These are phyloP conservation scores for Aspergillus sp. DNA, from an alignment of 2,329 filamentous ascomycete species.

Conservation along the genomic window DNA sequence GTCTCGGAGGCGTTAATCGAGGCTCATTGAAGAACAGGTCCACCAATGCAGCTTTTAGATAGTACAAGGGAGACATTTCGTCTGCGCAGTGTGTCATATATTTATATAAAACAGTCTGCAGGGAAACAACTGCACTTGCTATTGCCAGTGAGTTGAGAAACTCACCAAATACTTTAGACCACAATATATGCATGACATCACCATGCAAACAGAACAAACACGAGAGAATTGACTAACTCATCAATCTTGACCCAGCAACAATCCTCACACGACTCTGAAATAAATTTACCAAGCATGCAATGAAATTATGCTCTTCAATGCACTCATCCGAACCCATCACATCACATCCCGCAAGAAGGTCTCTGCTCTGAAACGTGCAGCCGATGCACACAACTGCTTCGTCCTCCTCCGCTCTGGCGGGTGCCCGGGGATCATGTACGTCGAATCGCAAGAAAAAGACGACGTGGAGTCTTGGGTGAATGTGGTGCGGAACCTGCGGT, in stretches of 20 bases:
- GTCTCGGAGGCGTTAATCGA: too few species aligned
- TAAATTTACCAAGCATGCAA: background rate
- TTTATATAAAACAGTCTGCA: too few species aligned
- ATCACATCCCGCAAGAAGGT: constrained; percentile 74
- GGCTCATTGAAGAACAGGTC: too few species aligned
- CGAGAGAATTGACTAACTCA: background rate
- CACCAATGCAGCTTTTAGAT: too few species aligned
- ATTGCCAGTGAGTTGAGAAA: too few species aligned
- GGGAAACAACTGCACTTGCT: too few species aligned
- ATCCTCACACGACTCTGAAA: background rate
- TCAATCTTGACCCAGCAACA: too few species aligned
- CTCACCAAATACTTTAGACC: background rate
- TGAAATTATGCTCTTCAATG: constrained; percentile 38
- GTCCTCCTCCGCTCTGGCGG: constrained; percentile 60
- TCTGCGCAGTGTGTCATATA: too few species aligned
- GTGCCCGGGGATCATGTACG: constrained; percentile 71
- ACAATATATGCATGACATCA: background rate
- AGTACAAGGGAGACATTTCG: too few species aligned
- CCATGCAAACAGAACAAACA: background rate
- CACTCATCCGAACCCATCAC: constrained; percentile 69
- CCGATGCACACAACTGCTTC: constrained; percentile 52
- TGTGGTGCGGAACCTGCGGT: constrained; percentile 55
- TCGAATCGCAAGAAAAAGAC: constrained; percentile 49
- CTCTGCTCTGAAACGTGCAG: constrained; percentile 55
- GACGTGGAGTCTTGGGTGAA: constrained; percentile 57